These are phyloP conservation scores for Ganoderma multipileum DNA, from an alignment of 1,284 basidiomycete species.

Conservation along the genomic window DNA sequence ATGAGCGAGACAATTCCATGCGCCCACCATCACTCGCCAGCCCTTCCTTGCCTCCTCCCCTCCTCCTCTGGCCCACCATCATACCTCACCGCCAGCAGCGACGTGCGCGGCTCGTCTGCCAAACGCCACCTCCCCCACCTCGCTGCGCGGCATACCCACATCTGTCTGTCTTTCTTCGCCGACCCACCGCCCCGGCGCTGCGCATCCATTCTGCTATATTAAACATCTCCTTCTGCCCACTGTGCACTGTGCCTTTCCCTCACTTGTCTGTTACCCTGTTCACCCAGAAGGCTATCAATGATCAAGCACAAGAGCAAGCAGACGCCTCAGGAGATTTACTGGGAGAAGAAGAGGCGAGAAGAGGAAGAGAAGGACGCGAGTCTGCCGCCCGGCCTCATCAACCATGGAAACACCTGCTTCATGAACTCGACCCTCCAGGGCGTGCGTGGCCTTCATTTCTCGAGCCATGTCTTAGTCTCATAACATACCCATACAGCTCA, in stretches of 20 bases:
- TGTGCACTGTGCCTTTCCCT: not conserved
- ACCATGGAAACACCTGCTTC: slow-evolving; percentile 93
- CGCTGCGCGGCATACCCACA: slow-evolving; percentile 22
- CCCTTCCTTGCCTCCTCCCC: slow-evolving; percentile 5
- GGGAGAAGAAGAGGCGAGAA: slow-evolving; percentile 62
- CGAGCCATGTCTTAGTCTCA: not conserved
- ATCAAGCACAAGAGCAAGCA: slow-evolving; percentile 57
- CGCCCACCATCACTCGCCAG: slow-evolving; percentile 12
- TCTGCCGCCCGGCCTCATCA: slow-evolving; percentile 78
- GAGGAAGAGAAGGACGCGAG: slow-evolving; percentile 63
- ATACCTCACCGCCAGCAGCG: slow-evolving; percentile 5
- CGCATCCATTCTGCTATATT: slow-evolving; percentile 24
- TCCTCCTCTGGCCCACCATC: not conserved
- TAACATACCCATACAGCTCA: slow-evolving; percentile 49
- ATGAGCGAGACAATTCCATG: slow-evolving; percentile 5
- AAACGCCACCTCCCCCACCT: slow-evolving; percentile 5
- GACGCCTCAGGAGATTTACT: slow-evolving; percentile 70
- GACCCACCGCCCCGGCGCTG: slow-evolving; percentile 23
- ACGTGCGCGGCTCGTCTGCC: slow-evolving; percentile 11
- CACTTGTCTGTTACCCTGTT: not conserved
- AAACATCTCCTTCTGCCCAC: slow-evolving; percentile 1
- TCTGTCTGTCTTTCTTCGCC: slow-evolving; percentile 18
- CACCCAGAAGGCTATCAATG: slow-evolving; percentile 47
- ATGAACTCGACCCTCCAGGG: slow-evolving; percentile 89
- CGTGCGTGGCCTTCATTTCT: slow-evolving; percentile 39